Evolutionary conservation across 306 rosid genomes (phyloP).

Genomic region (Cucurbita argyrosperma): DNA sequence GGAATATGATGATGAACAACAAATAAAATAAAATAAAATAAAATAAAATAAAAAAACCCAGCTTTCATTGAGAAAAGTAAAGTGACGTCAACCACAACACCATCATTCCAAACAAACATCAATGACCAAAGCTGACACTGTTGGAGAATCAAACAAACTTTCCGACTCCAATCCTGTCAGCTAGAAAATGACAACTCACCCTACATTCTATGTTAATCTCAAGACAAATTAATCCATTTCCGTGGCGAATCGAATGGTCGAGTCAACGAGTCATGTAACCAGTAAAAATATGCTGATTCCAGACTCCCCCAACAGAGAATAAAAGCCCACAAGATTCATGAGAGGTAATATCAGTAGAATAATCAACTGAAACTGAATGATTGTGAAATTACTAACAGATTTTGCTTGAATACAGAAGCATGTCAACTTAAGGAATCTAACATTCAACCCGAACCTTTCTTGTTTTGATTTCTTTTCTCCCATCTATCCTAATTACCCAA

Average conservation of each 20-base stretch:
- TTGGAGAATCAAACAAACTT: neutral
- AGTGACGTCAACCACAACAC: neutral
- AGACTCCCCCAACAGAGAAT: neutral
- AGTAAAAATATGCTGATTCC: neutral
- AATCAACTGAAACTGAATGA: neutral
- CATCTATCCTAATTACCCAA: slow-evolving; percentile 2
- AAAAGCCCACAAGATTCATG: neutral
- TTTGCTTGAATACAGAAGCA: neutral
- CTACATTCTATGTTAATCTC: neutral
- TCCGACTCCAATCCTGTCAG: neutral
- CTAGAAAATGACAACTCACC: neutral
- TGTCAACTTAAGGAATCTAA: slow-evolving; percentile 1
- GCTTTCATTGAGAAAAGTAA: neutral
- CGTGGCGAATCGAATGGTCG: neutral
- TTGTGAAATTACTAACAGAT: neutral
- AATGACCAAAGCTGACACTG: neutral
- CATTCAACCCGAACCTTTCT: neutral
- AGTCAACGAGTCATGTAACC: neutral
- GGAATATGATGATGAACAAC: neutral
- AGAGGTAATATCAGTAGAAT: neutral
- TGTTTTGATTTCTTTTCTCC: neutral
- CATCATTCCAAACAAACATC: neutral
- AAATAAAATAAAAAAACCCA: neutral
- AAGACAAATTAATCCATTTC: neutral
- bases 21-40: neutral